phyloP scores from a whole-genome alignment of 352 stramenopile species.

The Phytophthora hibernalis region DNA sequence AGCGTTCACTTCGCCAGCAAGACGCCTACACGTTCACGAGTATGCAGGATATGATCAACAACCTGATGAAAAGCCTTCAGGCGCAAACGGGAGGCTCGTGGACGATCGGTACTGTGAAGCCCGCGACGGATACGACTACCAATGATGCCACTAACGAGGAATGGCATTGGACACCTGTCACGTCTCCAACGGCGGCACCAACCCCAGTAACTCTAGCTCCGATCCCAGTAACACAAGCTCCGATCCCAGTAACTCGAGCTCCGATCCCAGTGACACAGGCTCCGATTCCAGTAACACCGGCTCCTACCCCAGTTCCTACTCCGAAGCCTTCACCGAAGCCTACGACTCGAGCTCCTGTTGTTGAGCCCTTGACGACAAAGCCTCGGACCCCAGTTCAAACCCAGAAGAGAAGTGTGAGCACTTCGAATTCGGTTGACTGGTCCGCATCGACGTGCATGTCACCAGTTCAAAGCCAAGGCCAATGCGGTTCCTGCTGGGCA shows the following conservation, averaged over 20 bases:
- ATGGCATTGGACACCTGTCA: constrained; percentile 24
- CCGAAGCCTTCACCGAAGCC: neutral
- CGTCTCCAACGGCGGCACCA: constrained; percentile 6
- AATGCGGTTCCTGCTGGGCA: constrained; percentile 97
- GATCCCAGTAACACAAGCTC: neutral
- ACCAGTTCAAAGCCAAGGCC: constrained; percentile 94
- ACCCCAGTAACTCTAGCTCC: neutral
- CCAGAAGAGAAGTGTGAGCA: constrained; percentile 10
- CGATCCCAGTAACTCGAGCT: no score
- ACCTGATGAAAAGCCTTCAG: constrained; percentile 30
- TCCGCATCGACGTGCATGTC: constrained; percentile 49
- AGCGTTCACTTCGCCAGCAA: constrained; percentile 31
- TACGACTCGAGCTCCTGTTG: constrained; percentile 30
- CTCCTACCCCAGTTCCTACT: neutral
- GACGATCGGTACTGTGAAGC: constrained; percentile 29
- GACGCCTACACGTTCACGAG: constrained; percentile 32
- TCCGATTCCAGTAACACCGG: neutral
- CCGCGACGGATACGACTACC: constrained; percentile 15
- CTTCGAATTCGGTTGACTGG: constrained; percentile 43
- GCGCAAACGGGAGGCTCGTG: constrained; percentile 31
- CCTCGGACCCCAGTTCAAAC: constrained; percentile 18
- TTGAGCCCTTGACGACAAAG: constrained; percentile 26
- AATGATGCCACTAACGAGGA: constrained; percentile 19
- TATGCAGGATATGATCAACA: constrained; percentile 35
- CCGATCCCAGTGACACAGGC: constrained; percentile 18